Evolutionary conservation across 2,329 filamentous ascomycete species (phyloP), one percentile per base, ranked within the genome.

Genomic region (Aspergillus caelatus): DNA sequence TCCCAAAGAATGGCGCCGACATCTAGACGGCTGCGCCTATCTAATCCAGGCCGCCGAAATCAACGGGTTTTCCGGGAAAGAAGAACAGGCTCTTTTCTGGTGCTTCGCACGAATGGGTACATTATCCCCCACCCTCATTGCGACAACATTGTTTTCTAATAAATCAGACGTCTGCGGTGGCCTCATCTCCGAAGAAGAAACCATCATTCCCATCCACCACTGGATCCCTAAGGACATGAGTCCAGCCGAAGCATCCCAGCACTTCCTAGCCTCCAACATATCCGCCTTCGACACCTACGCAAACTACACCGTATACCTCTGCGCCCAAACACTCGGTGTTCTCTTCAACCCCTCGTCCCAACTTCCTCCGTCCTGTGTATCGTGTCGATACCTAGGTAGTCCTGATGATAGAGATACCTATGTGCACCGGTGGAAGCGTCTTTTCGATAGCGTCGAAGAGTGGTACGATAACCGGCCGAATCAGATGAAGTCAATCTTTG

Each of bases 71-170:
- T 80, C 79, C 0, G 82, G 82, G 0, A 82, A 82, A 3, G 75
- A 83, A 3, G 77, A 84, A 19, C 80, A 85, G 67, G 83, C 83
- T 1, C 71, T 86, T 0, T 86, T 85, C 62, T 86, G 84, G 84
- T 84, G 82, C 61, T 85, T 85, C 71, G 83, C 82, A 0, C 78
- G 83, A 9, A 85, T 86, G 83, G 82, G 76, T 78, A 62, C 3
- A 55, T 67, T 63, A 39, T 30, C 30, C 43, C n/a, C 34, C 30
- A 41, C 26, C 54, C 52, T 55, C n/a, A 26, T n/a, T n/a, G 16
- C 34, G 30, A 2, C 8, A 54, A 14, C 12, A 63, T 66, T 36
- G 58, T 54, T 54, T 4, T 28, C 36, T 46, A 34, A 34, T 23
- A 32, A 6, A 32, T 14, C 45, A 79, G 78, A 85, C 66, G 80